Evolutionary conservation across 768 basidiomycete genomes (phyloP).

Genomic region (Leccinum disarticulatum): DNA sequence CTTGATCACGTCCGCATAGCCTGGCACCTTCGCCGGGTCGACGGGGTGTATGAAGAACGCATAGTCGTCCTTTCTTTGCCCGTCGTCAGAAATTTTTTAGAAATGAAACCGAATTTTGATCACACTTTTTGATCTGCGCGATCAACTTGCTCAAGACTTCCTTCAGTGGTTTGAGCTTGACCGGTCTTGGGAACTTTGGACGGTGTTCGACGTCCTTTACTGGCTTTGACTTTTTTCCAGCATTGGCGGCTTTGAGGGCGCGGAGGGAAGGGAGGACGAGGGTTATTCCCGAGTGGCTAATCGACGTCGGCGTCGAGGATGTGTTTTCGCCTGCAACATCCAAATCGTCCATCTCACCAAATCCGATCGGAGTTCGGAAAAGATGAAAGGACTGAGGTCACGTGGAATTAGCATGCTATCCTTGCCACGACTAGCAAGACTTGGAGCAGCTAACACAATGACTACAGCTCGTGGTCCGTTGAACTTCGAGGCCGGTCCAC

Average conservation of each 20-base stretch:
- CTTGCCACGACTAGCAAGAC: too few species aligned
- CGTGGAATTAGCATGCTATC: background rate
- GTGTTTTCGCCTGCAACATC: constrained; percentile 32
- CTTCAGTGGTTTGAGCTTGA: constrained; percentile 77
- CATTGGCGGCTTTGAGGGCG: constrained; percentile 56
- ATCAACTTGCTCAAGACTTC: constrained; percentile 71
- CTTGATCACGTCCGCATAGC: constrained; percentile 68
- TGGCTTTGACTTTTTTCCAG: constrained; percentile 46
- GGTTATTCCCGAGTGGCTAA: constrained; percentile 50
- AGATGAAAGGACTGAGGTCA: background rate
- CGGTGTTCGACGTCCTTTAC: constrained; percentile 30
- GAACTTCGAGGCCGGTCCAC: constrained; percentile 14
- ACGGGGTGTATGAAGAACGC: constrained; percentile 79
- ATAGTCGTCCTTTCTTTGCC: constrained; percentile 77
- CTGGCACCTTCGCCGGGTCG: constrained; percentile 55
- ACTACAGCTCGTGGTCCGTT: background rate
- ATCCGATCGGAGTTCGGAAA: background rate
- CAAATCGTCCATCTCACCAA: constrained; percentile 32
- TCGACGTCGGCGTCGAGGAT: constrained; percentile 30
- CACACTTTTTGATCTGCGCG: constrained; percentile 72
- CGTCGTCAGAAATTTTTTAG: constrained; percentile 3
- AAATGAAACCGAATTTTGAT: background rate
- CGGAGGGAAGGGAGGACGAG: constrained; percentile 70
- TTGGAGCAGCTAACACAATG: too few species aligned
- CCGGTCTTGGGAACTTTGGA: constrained; percentile 46